Base-by-base conservation (phyloP, 1,139 yeast genomes). In the Zygoascus hellenicus region DNA sequence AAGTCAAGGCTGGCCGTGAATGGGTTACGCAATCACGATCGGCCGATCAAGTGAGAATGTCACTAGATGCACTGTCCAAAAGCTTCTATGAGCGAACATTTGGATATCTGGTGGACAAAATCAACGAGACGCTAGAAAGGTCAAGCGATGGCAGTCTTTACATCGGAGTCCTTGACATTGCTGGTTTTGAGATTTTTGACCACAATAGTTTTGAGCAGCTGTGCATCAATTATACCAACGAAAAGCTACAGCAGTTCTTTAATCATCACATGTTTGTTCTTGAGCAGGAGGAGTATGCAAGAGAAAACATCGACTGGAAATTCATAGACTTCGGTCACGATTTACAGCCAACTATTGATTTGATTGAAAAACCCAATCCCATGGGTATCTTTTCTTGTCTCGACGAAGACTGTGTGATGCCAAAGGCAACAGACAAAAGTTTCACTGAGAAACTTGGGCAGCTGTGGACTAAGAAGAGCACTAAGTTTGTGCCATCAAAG, bases 281-380 rank as follows among this genome's bases (percentile, higher is more conserved):
- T 38, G 99, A 94, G 65, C 99, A 94, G 67, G 90, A 90, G 61
- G 98, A 94, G 66, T 94, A 94, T 60, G 70, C 90, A 52, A 78
- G 89, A 49, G 98, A 94, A 67, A 87, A 89, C 55, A 92, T 94
- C 49, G 90, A 87, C 55, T 94, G 99, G 99, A 84, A 89, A 58
- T 94, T 86, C 56, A 84, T 90, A 44, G 98, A 94, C 64, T 94
- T 89, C 67, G 98, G 98, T n/a, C 87, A 83, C 54, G 97, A 94
- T 64, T 71, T 92, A 48, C 96, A 92, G 63, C 95, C 95, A 22
- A 92, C 98, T 0, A 92, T 94, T 44, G 95, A 92, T 58, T 72
- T 94, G 49, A 89, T 94, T 49, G 98, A 92, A 66, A 80, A 77
- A 58, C 65, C 74, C 29, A 67, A 65, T 26, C 95, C 95, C 5